A percentile compares a stretch with the other conserved stretches of the same genome.
These are phyloP conservation scores for Chrysoporthe puriensis DNA, from an alignment of 2,329 filamentous ascomycete genomes.

Conservation along the genomic window DNA sequence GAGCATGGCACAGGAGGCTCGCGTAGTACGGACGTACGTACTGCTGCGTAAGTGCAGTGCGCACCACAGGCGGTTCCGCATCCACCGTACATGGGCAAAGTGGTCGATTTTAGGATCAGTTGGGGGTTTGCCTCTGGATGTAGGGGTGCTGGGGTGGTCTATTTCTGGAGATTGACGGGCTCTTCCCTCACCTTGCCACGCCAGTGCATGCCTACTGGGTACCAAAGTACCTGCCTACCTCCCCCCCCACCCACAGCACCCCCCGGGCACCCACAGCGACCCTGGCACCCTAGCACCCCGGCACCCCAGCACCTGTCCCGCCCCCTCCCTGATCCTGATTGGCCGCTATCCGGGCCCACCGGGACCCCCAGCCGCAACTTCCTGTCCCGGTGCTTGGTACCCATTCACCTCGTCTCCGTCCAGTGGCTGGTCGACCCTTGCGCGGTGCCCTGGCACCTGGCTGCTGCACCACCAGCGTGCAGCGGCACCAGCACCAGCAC, in stretches of 20 bases:
- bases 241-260: not conserved
- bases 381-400: constrained; percentile 11
- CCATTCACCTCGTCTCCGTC: constrained; percentile 2
- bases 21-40: not conserved
- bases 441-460: too few relatives aligned
- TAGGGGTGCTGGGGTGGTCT: not conserved
- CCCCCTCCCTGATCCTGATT: not conserved
- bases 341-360: constrained; percentile 7
- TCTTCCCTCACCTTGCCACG: not conserved
- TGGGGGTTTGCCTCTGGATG: not conserved
- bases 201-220: not conserved
- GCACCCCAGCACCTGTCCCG: not conserved
- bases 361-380: constrained; percentile 8
- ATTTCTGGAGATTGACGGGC: constrained; percentile 17
- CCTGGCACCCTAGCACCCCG: too few relatives aligned
- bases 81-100: not conserved
- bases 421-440: constrained; percentile 12
- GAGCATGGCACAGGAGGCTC: too few relatives aligned
- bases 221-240: not conserved
- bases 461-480: too few relatives aligned
- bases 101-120: not conserved
- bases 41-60: not conserved
- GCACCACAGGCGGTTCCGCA: not conserved
- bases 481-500: too few relatives aligned
- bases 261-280: too few relatives aligned